A percentile compares a stretch with the other conserved stretches of the same genome.
These are phyloP conservation scores for Trichosanthes cucumerina DNA, from an alignment of 306 rosid genomes.

Conservation along the genomic window DNA sequence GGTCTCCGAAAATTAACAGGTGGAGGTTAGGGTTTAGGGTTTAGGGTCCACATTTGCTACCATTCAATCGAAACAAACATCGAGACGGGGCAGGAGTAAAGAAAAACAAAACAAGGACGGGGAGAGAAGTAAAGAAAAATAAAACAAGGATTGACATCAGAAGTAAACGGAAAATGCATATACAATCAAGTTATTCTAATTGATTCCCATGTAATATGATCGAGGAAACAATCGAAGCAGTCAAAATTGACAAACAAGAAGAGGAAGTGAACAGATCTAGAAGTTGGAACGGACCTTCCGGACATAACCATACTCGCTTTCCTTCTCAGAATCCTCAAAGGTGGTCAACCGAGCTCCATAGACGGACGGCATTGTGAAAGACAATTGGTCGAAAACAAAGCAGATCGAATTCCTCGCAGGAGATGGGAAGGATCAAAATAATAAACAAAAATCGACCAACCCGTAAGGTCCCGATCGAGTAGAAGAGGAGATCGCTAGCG, in stretches of 20 bases:
- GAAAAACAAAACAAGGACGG: too few relatives aligned
- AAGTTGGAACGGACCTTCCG: constrained; percentile 64
- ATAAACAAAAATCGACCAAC: not conserved
- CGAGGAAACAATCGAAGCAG: not conserved
- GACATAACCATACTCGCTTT: constrained; percentile 96
- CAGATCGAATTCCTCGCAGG: not conserved
- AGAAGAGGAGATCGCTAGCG: not conserved
- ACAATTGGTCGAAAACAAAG: too few relatives aligned
- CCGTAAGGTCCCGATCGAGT: constrained; percentile 10
- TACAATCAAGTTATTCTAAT: not conserved
- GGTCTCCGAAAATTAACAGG: not conserved
- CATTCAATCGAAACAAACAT: not conserved
- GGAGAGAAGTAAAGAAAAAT: not conserved
- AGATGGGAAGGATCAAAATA: not conserved
- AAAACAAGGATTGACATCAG: not conserved
- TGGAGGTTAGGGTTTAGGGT: too few relatives aligned
- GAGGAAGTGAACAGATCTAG: constrained; percentile 3
- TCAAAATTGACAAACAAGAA: not conserved
- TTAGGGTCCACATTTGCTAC: not conserved
- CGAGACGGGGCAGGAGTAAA: too few relatives aligned
- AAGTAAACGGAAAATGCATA: not conserved
- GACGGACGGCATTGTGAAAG: constrained; percentile 66
- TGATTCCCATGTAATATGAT: not conserved
- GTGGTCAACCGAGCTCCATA: constrained; percentile 89
- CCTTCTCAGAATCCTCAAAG: constrained; percentile 95